Conservation (phyloP, 2,329 filamentous ascomycete genomes). For the Colletotrichum higginsianum region DNA sequence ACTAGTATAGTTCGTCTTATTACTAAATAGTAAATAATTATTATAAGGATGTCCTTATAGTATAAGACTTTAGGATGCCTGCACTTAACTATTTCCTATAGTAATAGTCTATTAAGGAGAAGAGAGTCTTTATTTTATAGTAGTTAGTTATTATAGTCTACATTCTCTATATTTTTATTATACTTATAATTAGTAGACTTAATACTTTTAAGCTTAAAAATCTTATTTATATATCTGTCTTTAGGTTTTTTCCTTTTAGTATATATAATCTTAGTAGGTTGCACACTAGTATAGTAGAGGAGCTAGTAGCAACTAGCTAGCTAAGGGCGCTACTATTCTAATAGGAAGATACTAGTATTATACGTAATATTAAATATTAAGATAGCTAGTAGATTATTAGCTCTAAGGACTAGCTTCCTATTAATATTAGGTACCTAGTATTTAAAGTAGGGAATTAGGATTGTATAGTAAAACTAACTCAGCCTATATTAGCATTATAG, state of each 20-base stretch:
- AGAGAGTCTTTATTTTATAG: conserved; percentile 40
- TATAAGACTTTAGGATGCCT: conserved; percentile 48
- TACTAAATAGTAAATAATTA: conserved; percentile 47
- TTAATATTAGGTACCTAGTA: conserved; percentile 45
- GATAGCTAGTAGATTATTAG: conserved; percentile 45
- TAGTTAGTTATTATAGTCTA: too few relatives aligned
- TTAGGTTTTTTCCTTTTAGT: conserved; percentile 47
- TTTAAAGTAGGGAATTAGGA: conserved; percentile 46
- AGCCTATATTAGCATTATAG: conserved; percentile 1
- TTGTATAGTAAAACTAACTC: conserved; percentile 44
- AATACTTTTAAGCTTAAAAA: conserved; percentile 47
- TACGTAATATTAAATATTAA: conserved; percentile 51
- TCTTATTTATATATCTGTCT: conserved; percentile 46
- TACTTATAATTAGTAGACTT: conserved; percentile 10
- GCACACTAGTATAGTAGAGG: conserved; percentile 48
- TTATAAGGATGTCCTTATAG: conserved; percentile 51
- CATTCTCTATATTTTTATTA: conserved; percentile 32
- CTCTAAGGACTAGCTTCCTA: conserved; percentile 46
- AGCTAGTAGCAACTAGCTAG: conserved; percentile 48
- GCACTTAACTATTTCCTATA: conserved; percentile 44
- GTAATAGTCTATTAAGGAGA: conserved; percentile 44
- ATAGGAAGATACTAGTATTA: conserved; percentile 46
- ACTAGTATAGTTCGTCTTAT: conserved; percentile 44
- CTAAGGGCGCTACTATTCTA: conserved; percentile 46
- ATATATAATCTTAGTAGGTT: conserved; percentile 50